A percentile compares a stretch with the other conserved stretches of the same genome.
These are phyloP conservation scores for Alternaria panax DNA, from an alignment of 2,329 filamentous ascomycete species.

Conservation along the genomic window DNA sequence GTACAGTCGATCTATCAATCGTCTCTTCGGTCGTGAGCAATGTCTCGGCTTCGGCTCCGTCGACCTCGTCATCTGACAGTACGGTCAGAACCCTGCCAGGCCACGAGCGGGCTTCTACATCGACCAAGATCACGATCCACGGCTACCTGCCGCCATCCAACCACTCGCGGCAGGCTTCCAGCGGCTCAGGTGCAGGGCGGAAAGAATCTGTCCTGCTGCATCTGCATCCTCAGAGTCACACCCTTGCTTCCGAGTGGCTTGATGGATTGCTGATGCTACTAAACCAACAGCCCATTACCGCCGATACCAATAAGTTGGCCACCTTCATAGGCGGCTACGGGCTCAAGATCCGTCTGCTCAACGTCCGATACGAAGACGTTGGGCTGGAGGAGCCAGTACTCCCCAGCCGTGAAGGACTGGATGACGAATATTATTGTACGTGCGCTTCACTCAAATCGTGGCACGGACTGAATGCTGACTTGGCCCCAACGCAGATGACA, in stretches of 20 bases:
- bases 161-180: slow-evolving; percentile 39
- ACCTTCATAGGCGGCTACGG: slow-evolving; percentile 88
- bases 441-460: slow-evolving; percentile 22
- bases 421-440: slow-evolving; percentile 94
- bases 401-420: slow-evolving; percentile 82
- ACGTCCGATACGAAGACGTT: slow-evolving; percentile 86
- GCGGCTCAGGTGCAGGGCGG: slow-evolving; percentile 41
- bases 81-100: slow-evolving; percentile 53
- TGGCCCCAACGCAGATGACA: slow-evolving; percentile 11
- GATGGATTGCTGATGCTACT: slow-evolving; percentile 94
- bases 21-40: slow-evolving; percentile 96
- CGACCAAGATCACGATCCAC: slow-evolving; percentile 91
- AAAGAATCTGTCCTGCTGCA: slow-evolving; percentile 80
- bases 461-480: slow-evolving; percentile 2
- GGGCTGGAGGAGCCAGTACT: slow-evolving; percentile 73
- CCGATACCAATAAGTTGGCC: slow-evolving; percentile 90
- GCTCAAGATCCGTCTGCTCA: slow-evolving; percentile 88
- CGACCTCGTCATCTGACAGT: slow-evolving; percentile 57
- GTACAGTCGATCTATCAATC: slow-evolving; percentile 76
- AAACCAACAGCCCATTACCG: slow-evolving; percentile 94
- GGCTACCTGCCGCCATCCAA: slow-evolving; percentile 63
- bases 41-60: slow-evolving; percentile 70
- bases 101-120: slow-evolving; percentile 50
- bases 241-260: slow-evolving; percentile 92
- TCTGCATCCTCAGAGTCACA: slow-evolving; percentile 81